Base-by-base conservation (phyloP, 306 rosid species). In the Cicer judaicum region DNA sequence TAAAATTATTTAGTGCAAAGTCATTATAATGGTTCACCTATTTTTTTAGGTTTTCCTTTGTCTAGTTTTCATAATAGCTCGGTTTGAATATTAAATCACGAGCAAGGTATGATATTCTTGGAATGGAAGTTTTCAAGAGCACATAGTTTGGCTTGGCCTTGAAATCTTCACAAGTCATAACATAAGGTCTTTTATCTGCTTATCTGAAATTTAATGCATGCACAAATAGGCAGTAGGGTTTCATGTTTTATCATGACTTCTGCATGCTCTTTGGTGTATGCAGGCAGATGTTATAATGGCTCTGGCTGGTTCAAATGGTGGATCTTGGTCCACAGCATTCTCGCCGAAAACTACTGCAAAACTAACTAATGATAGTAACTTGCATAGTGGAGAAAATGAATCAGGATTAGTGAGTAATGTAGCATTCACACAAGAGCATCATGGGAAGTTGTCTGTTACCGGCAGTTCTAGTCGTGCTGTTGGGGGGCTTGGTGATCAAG, bases 221-320 rank as follows among this genome's bases (percentile, higher is more conserved):
- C 29, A 6, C 66, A 29, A 61, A 13, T 18, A 49, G 68, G 66
- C 21, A n/a, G 18, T 55, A 9, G 41, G 70, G 59, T 53, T 65
- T 69, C 36, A 12, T 75, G 52, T 71, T 70, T n/a, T 73, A 50
- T 40, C 72, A 59, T 73, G 71, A 65, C 29, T 48, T 70, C 57
- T 64, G 47, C 64, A 52, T 80, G 64, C 14, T 74, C 47, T 61
- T 48, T 74, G 73, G 70, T 6, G 43, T 53, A 76, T 80, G 74
- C 95, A 94, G 99, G 97, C 96, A 66, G 97, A 94, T 64, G 86
- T 94, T 70, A 94, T 94, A 90, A 92, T 94, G 97, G 88, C 96
- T 79, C 86, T 94, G 56, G 99, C 99, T 16, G 97, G 97, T 60
- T 94, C 99, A 79, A 94, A 90, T 43, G 99, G 99, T 54, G 99